phyloP scores from a whole-genome alignment of 1,284 basidiomycete species.

The Wallemia ichthyophaga region DNA sequence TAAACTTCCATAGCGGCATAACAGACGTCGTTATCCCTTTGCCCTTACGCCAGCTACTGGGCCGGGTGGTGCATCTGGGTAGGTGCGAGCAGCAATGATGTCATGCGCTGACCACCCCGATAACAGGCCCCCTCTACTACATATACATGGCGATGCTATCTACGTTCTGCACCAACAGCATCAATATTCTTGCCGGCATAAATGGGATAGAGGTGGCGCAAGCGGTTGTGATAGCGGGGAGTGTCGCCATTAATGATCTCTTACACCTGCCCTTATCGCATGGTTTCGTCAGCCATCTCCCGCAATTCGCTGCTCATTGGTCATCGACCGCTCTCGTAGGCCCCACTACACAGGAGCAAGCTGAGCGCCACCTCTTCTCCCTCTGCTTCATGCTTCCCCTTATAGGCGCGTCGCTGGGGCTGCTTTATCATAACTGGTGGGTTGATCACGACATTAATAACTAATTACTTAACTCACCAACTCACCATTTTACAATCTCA shows the following conservation, averaged over 20 bases:
- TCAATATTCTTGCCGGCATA: slow-evolving; percentile 95
- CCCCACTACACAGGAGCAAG: slow-evolving; percentile 34
- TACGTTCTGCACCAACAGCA: slow-evolving; percentile 89
- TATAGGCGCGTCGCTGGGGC: slow-evolving; percentile 58
- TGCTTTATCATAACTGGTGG: slow-evolving; percentile 80
- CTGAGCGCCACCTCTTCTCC: slow-evolving; percentile 74
- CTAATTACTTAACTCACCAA: too few relatives aligned
- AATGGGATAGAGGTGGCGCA: slow-evolving; percentile 89
- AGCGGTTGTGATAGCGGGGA: slow-evolving; percentile 67
- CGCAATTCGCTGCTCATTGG: background rate
- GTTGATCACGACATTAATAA: too few relatives aligned
- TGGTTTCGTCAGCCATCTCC: background rate
- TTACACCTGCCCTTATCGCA: slow-evolving; percentile 39
- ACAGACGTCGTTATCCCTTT: slow-evolving; percentile 82
- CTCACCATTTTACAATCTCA: too few relatives aligned
- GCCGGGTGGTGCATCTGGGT: slow-evolving; percentile 66
- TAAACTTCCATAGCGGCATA: slow-evolving; percentile 26
- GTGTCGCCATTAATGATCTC: slow-evolving; percentile 68
- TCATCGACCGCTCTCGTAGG: slow-evolving; percentile 26
- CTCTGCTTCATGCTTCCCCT: slow-evolving; percentile 89
- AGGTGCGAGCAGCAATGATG: background rate
- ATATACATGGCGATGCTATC: slow-evolving; percentile 84
- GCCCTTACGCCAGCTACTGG: slow-evolving; percentile 37
- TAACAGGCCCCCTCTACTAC: slow-evolving; percentile 71
- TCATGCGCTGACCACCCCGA: background rate